Evolutionary conservation across 1,284 basidiomycete genomes (phyloP), one percentile per base, ranked within the genome.

Genomic region (Heterobasidion occidentale): DNA sequence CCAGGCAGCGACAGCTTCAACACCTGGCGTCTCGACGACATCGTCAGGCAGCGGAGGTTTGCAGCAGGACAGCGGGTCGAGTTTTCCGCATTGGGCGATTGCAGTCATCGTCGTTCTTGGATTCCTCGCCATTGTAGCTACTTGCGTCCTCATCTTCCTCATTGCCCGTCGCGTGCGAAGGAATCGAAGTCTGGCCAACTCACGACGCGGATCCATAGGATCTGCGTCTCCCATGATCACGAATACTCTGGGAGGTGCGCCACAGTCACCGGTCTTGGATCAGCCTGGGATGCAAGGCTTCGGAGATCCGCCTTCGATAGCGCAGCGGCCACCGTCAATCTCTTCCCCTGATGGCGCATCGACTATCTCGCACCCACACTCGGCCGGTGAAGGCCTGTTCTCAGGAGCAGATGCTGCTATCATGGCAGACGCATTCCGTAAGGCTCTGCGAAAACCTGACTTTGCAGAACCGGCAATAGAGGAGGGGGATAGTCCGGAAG

Each of bases 81-180:
- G 73, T 20, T 89, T 92, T 65, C 90, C 90, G 2, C 80, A 81
- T 65, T 92, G 90, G 90, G 91, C 88, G n/a, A 93, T 93, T 60
- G 90, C 90, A 47, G 85, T 92, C 59, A 89, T 93, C 58, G 86
- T 86, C 55, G 79, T 92, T 51, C 79, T 93, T 38, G 90, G 90
- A 36, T 84, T 90, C 70, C 75, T 92, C 57, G 89, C 90, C 52
- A 83, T 92, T 59, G 77, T 83, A 51, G 82, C 86, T 9, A 74
- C 78, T 9, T 81, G 84, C 58, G 70, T 86, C 53, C 78, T 90
- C 52, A 72, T 76, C 44, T 92, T 88, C 76, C 72, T 90, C 67
- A 77, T 89, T 66, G 71, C 88, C 66, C 81, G 86, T 35, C 80
- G 86, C 14, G 65, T 86, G 57, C 81, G 87, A 51, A 71, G 76